A percentile compares a stretch with the other conserved stretches of the same genome.
Conservation (phyloP, 192 early-diverging fungal genomes). For the Coemansia sp. region DNA sequence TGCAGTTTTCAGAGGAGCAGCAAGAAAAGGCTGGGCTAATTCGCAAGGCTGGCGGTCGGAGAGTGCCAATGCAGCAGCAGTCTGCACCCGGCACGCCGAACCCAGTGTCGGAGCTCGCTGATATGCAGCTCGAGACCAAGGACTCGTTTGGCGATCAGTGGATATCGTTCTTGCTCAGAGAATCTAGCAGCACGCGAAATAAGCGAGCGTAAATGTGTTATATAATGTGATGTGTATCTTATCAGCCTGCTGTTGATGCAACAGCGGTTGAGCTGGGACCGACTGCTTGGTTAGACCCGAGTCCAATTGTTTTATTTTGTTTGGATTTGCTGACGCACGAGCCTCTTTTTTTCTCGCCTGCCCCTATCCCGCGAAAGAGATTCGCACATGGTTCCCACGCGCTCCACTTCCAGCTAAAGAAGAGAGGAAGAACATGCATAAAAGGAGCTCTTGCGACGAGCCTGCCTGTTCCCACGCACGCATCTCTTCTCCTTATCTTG, state of each 20-base stretch:
- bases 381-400: background rate
- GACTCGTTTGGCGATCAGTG: conserved; percentile 81
- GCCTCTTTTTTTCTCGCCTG: background rate
- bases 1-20: conserved; percentile 89
- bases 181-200: conserved; percentile 52
- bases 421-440: background rate
- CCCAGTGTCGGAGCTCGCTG: conserved; percentile 31
- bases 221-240: background rate
- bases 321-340: background rate
- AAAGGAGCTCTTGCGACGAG: background rate
- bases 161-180: conserved; percentile 78
- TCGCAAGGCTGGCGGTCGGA: conserved; percentile 59
- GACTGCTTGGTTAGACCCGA: background rate
- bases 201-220: background rate
- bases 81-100: conserved; percentile 57
- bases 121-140: conserved; percentile 39
- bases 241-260: too few relatives aligned
- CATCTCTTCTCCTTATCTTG: background rate
- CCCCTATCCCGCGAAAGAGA: background rate
- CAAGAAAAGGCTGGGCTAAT: conserved; percentile 82
- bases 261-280: too few relatives aligned
- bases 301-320: too few relatives aligned
- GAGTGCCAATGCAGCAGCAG: conserved; percentile 39
- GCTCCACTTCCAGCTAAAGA: background rate
- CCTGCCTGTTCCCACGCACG: background rate